Percentiles rank a stretch among this genome's conserved stretches.
Conservation (phyloP, 176 grass and related monocot species). For the Tillandsia fasciculata region DNA sequence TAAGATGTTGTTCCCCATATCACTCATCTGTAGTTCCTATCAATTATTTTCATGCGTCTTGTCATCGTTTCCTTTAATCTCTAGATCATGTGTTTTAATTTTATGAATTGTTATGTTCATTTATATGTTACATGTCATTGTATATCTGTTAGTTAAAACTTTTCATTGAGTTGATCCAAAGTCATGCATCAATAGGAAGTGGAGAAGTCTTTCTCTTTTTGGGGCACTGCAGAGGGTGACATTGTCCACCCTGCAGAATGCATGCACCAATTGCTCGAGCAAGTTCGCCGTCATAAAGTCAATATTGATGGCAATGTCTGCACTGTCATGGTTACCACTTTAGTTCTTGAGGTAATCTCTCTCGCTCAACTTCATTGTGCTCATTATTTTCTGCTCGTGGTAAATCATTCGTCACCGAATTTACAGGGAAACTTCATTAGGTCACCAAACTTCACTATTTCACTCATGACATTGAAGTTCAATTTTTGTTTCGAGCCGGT, state of each 20-base stretch:
- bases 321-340: slow-evolving; percentile 97
- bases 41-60: background rate
- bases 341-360: slow-evolving; percentile 81
- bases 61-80: background rate
- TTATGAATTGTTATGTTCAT: background rate
- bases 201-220: slow-evolving; percentile 69
- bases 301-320: slow-evolving; percentile 96
- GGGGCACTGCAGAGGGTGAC: slow-evolving; percentile 68
- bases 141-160: background rate
- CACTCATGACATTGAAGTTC: too few species aligned
- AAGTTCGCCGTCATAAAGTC: slow-evolving; percentile 89
- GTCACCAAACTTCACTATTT: too few species aligned
- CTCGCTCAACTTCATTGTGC: background rate
- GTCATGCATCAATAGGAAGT: slow-evolving; percentile 48
- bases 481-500: too few species aligned
- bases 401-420: too few species aligned
- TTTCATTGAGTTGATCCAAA: background rate
- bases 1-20: background rate
- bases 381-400: slow-evolving; percentile 1
- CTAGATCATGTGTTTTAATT: background rate
- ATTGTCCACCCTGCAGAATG: slow-evolving; percentile 84
- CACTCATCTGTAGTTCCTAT: background rate
- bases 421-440: too few species aligned
- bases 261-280: slow-evolving; percentile 92
- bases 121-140: background rate